These are phyloP conservation scores for Corchorus capsularis DNA, from an alignment of 345 rosid genomes.

Conservation along the genomic window DNA sequence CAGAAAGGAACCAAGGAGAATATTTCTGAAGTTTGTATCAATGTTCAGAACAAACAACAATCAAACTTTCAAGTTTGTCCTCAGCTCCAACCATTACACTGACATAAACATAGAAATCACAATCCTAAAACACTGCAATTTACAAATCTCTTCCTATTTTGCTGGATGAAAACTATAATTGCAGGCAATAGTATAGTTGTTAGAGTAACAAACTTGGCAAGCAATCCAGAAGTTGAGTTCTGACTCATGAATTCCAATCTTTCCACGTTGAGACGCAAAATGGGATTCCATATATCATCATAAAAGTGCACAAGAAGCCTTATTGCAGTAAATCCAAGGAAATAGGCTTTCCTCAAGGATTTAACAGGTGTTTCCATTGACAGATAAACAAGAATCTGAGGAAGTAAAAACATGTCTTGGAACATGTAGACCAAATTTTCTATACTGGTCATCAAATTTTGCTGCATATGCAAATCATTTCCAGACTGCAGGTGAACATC, in stretches of 20 bases:
- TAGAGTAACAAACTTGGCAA: neutral
- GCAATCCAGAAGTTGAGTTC: neutral
- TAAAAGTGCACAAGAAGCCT: neutral
- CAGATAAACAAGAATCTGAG: conserved; percentile 8
- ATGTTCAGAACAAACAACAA: too few species aligned
- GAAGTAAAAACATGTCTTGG: conserved; percentile 1
- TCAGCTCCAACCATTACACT: too few species aligned
- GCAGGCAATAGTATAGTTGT: neutral
- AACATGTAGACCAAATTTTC: neutral
- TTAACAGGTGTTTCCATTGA: neutral
- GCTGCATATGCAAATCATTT: neutral
- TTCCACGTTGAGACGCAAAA: neutral
- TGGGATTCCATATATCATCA: neutral
- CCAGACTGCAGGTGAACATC: neutral
- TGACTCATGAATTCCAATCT: neutral
- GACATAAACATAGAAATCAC: too few species aligned
- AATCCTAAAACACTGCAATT: too few species aligned
- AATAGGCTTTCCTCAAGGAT: too few species aligned
- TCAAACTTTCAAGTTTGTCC: too few species aligned
- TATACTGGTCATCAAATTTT: neutral
- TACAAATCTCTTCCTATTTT: neutral
- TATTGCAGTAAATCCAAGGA: too few species aligned
- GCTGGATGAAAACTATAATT: neutral
- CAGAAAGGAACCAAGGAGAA: too few species aligned
- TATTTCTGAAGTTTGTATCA: too few species aligned